Evolutionary conservation across 2,329 filamentous ascomycete genomes (phyloP), one percentile per base, ranked within the genome.

Genomic region (Amphichorda felina): DNA sequence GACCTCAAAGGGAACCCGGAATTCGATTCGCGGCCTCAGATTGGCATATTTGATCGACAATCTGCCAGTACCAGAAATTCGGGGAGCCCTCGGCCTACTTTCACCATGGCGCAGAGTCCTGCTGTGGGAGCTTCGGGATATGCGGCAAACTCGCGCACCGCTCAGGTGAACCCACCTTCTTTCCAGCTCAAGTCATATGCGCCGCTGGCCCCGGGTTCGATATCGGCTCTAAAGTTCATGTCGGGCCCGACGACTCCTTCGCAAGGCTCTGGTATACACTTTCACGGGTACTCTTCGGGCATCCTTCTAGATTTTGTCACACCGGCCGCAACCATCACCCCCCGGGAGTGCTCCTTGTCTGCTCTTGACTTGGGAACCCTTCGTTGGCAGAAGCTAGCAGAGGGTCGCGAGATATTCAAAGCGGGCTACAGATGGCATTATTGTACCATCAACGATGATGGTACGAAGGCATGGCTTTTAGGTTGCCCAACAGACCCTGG

Each of bases 381-480:
- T 34, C 79, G 88, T 33, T 98, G 91, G 91, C 87, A 94, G 56
- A 93, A 88, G 53, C 68, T 98, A 14, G 91, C 89, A 2, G 89
- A 95, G 50, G 91, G 91, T 4, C 82, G 85, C 34, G 91, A 98
- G 52, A 80, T 98, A 24, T 98, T 95, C 60, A 83, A 83, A 46
- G 67, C 78, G 0, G 85, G 82, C n/a, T 96, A 91, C 55, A 77
- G 89, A 40, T 98, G 91, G 91, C 89, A 96, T 56, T 98, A 98
- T 54, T 96, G 91, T 55, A 94, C 87, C 3, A 82, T 95, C 60
- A 93, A 95, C 52, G 80, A 91, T 41, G 85, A 94, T 48, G 89
- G 89, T 5, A 95, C 91, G 6, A 94, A 94, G 53, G 91, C 87
- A 7, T 98, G 91, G 88, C 67, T 98, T 17, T 70, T 98, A n/a